phyloP scores from a whole-genome alignment of 2,329 filamentous ascomycete species.

The Aspergillus persii region DNA sequence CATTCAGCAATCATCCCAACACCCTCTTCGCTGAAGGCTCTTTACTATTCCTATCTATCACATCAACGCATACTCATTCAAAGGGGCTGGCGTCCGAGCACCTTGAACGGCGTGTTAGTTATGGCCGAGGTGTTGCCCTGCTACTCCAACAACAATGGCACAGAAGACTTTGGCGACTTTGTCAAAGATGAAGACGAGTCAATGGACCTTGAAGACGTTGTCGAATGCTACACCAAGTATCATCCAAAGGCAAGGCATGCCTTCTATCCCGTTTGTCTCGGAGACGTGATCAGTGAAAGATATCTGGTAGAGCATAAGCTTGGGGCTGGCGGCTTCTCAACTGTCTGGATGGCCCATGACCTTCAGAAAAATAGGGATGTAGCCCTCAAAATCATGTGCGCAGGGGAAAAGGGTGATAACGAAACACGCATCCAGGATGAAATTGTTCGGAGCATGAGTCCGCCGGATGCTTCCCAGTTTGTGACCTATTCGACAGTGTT shows the following conservation, averaged over 20 bases:
- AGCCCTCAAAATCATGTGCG: slow-evolving; percentile 23
- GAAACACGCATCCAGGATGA: slow-evolving; percentile 22
- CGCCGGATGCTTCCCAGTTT: slow-evolving; percentile 19
- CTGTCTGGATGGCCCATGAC: slow-evolving; percentile 28
- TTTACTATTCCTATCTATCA: too few relatives aligned
- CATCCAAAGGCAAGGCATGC: slow-evolving; percentile 9
- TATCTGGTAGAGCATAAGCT: slow-evolving; percentile 27
- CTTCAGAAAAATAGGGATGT: slow-evolving; percentile 18
- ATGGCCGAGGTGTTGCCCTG: too few relatives aligned
- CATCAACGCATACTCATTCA: too few relatives aligned
- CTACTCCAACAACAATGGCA: background rate
- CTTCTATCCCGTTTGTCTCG: slow-evolving; percentile 19
- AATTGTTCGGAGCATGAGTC: slow-evolving; percentile 17
- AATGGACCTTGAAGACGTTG: slow-evolving; percentile 3
- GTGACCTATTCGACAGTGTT: slow-evolving; percentile 21
- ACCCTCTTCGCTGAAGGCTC: too few relatives aligned
- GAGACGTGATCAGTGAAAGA: slow-evolving; percentile 21
- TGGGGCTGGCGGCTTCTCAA: slow-evolving; percentile 22
- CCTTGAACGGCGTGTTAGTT: too few relatives aligned
- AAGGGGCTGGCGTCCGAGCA: too few relatives aligned
- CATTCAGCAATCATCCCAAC: too few relatives aligned
- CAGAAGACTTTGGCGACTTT: slow-evolving; percentile 14
- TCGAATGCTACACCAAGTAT: slow-evolving; percentile 21
- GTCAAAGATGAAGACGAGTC: slow-evolving; percentile 11
- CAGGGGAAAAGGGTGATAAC: slow-evolving; percentile 15